Conservation (phyloP, 352 stramenopile species). For the Globisporangium orthogonon region DNA sequence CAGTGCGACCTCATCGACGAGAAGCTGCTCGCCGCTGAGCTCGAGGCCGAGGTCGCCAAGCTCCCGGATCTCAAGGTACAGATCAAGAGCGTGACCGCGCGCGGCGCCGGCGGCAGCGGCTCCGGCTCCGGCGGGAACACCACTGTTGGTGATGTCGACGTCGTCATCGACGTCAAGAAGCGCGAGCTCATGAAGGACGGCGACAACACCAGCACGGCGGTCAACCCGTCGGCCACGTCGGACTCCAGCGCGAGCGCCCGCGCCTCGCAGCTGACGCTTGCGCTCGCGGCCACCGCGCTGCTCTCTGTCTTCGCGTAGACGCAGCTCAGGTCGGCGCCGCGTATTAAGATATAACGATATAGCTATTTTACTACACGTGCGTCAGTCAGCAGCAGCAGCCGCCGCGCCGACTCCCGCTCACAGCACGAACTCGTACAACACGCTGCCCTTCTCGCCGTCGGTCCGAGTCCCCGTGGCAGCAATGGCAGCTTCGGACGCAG, state of each 20-base stretch:
- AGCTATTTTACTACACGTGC: background rate
- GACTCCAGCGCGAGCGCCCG: background rate
- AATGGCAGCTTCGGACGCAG: too few relatives aligned
- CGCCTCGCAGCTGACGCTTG: slow-evolving; percentile 5
- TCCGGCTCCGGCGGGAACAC: background rate
- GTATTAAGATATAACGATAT: slow-evolving; percentile 4
- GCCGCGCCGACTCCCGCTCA: slow-evolving; percentile 8
- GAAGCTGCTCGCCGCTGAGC: slow-evolving; percentile 9
- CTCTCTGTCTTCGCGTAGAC: slow-evolving; percentile 3
- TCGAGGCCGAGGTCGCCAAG: slow-evolving; percentile 17
- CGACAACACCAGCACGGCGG: slow-evolving; percentile 5
- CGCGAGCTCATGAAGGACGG: slow-evolving; percentile 29
- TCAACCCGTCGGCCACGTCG: slow-evolving; percentile 3
- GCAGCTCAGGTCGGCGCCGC: background rate
- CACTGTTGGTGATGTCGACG: slow-evolving; percentile 17
- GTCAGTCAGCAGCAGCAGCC: background rate
- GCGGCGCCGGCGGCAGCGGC: background rate
- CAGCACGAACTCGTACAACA: slow-evolving; percentile 70
- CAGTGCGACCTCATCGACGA: slow-evolving; percentile 19
- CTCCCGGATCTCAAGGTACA: slow-evolving; percentile 20
- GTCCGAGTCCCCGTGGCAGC: too few relatives aligned
- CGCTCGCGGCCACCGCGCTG: slow-evolving; percentile 3
- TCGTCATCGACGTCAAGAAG: slow-evolving; percentile 42
- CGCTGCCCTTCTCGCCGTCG: slow-evolving; percentile 14
- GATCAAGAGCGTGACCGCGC: slow-evolving; percentile 13